Base-by-base conservation (phyloP, 805 yeast species). In the Dipodascopsis uninucleata region DNA sequence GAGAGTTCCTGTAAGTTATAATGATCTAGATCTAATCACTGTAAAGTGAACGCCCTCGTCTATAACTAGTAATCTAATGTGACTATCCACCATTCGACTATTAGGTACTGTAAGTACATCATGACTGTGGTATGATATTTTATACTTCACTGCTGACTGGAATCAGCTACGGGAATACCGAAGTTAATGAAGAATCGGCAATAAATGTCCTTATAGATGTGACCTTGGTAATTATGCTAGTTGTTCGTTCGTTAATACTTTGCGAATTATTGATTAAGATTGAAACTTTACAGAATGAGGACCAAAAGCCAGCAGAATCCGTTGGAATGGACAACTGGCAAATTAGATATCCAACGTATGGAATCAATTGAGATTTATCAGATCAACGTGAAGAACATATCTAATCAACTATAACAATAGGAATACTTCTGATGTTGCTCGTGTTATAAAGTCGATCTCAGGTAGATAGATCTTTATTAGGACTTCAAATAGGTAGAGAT, bases 321-420 rank as follows among this genome's bases (percentile, higher is more conserved):
- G 41, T 45, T 16, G 42, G 29, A 4, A 38, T 49, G 42, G 54
- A 49, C 37, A 43, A 49, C 28, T 49, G 52, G 52, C 45, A 41
- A 16, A 16, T 43, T 6, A 36, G 52, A 33, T 49, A 47, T 37
- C 54, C 54, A 3, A 49, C 53, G 53, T 47, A 39, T 17, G 49
- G 16, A 10, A 21, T 24, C 17, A 25, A 1, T 36, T 32, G 24
- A 36, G 20, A 12, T 5, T 18, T 17, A 8, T 38, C 44, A 37
- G 9, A 17, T 9, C 8, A 37, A 31, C 6, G 23, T 9, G 41
- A 34, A 20, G 8, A 24, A 8, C 6, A 16, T 10, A 22, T 23
- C 7, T 10, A n/a, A n/a, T n/a, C n/a, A n/a, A n/a, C n/a, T n/a
- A n/a, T n/a, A n/a, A n/a, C n/a, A n/a, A 10, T 28, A 44, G 43